Base-by-base conservation (phyloP, 2,329 filamentous ascomycete species). In the Alternaria gansuensis region DNA sequence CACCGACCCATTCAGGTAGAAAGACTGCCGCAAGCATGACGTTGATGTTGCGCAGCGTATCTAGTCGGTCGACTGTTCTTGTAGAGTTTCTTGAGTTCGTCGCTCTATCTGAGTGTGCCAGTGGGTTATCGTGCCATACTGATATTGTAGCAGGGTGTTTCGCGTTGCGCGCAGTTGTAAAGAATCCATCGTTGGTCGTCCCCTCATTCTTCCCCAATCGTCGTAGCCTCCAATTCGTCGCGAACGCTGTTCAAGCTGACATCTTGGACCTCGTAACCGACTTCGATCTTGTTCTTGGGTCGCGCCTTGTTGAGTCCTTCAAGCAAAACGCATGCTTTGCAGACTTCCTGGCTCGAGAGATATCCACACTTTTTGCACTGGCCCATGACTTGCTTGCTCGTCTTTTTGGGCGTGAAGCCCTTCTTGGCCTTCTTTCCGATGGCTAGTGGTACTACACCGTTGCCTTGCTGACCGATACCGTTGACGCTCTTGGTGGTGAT, bases 271-370 rank as follows among this genome's bases (percentile, higher is more conserved):
- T 75, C 68, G 33, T 70, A 72, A 0, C 62, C 70, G 1, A 78
- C 64, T 31, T 77, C 71, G 39, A 78, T 74, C 11, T 40, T 56
- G 29, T 73, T 74, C 67, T 79, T 80, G 0, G 83, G 82, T 10
- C 82, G 67, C 62, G 82, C 86, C 71, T 95, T 97, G 75, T 99
- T 99, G 46, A 99, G 78, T 0, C 90, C 92, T 69, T 98, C 93
- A 3, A 99, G 84, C 43, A 99, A 81, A 62, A 88, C 90, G 75
- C 95, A 99, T 0, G 95, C 95, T 78, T 99, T 96, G 79, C 95
- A 99, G 37, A 97, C 87, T 29, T 87, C 86, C 77, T 99, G 95
- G 69, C 93, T 97, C 2, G 95, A 97, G 78, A 99, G 90, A 75
- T 98, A 99, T 13, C 95, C 95, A 69, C 95, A 99, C 51, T 87